Conservation (phyloP, 495 filamentous ascomycete genomes). For the Usnea hakonensis region DNA sequence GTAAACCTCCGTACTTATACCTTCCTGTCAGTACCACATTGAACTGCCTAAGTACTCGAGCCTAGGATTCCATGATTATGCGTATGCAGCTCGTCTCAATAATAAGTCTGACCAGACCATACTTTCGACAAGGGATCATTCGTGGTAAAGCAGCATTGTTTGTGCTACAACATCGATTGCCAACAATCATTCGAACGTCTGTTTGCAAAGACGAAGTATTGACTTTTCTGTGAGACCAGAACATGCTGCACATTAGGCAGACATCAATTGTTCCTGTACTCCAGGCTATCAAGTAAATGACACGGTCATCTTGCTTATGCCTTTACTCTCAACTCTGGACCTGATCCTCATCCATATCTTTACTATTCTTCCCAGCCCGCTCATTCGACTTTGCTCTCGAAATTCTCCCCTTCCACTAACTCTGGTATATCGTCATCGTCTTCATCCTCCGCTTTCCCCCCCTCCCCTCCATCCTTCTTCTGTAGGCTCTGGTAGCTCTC, state of each 20-base stretch:
- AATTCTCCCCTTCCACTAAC: slow-evolving; percentile 90
- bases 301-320: background rate
- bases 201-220: background rate
- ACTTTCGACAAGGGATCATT: no score
- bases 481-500: slow-evolving; percentile 99
- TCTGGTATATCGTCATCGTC: slow-evolving; percentile 88
- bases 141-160: no score
- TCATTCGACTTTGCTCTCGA: slow-evolving; percentile 93
- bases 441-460: slow-evolving; percentile 61
- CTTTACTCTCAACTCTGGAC: background rate
- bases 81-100: no score
- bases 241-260: background rate
- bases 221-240: background rate
- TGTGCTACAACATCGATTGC: background rate
- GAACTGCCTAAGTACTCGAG: no score
- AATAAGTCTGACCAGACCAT: no score
- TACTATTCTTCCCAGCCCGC: background rate
- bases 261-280: background rate
- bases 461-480: slow-evolving; percentile 74
- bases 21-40: no score
- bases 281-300: background rate
- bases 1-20: no score
- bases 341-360: background rate
- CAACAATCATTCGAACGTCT: background rate
- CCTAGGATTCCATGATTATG: no score